A percentile compares a stretch with the other conserved stretches of the same genome.
Evolutionary conservation across 2,329 filamentous ascomycete species (phyloP).

Genomic region (Colletotrichum gloeosporioides): DNA sequence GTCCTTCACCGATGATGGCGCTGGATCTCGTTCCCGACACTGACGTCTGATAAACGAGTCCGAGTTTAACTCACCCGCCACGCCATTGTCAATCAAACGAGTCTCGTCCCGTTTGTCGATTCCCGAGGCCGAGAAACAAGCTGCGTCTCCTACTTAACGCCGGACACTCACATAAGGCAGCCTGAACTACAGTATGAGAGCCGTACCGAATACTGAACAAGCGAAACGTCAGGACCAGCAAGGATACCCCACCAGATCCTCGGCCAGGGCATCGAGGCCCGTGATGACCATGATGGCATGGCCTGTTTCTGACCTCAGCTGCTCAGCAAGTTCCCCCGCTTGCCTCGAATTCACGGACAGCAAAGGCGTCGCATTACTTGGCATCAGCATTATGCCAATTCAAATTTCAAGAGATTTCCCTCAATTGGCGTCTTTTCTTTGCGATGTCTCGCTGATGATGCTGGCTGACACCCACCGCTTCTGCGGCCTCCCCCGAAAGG

Average conservation of each 20-base stretch:
- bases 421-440: not conserved
- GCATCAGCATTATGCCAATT: not conserved
- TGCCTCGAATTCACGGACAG: not conserved
- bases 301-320: conserved; percentile 1
- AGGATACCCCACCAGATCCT: conserved; percentile 11
- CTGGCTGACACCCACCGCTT: not conserved
- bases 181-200: not conserved
- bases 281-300: not conserved
- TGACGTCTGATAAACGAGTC: not conserved
- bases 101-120: not conserved
- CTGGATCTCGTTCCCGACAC: not conserved
- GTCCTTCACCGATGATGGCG: not conserved
- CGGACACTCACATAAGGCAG: not conserved
- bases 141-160: not conserved
- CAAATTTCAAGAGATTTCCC: not conserved
- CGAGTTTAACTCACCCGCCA: not conserved
- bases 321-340: not conserved
- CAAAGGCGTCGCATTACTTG: not conserved
- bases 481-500: not conserved
- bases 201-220: not conserved
- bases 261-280: not conserved
- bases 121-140: not conserved
- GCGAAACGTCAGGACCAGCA: not conserved
- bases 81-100: not conserved
- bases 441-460: not conserved